phyloP scores from a whole-genome alignment of 345 rosid genomes.

The Kandelia obovata region DNA sequence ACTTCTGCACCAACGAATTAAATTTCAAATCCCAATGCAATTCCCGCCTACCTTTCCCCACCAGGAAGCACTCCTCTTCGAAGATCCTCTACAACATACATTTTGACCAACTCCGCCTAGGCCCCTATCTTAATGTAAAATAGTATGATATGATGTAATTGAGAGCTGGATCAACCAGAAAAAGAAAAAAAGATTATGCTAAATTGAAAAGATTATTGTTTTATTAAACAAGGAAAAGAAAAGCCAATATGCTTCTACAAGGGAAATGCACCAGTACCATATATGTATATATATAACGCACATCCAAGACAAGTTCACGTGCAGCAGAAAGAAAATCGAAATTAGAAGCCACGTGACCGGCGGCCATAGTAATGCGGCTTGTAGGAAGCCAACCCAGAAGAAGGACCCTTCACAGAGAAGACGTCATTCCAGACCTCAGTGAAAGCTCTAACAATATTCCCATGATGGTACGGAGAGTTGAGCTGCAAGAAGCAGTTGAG shows the following conservation, averaged over 20 bases:
- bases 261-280: not conserved
- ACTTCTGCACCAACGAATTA: not conserved
- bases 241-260: not conserved
- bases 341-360: not conserved
- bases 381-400: not conserved
- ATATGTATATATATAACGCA: no score
- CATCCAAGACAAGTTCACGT: constrained; percentile 16
- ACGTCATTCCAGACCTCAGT: constrained; percentile 94
- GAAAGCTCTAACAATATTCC: constrained; percentile 76
- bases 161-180: no score
- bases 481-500: constrained; percentile 79
- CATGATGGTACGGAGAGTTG: constrained; percentile 75
- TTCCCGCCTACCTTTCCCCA: constrained; percentile 22
- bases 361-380: not conserved
- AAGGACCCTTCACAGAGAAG: constrained; percentile 38
- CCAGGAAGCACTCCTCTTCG: constrained; percentile 5
- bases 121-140: no score
- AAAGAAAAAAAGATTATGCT: no score
- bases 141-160: no score
- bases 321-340: constrained; percentile 10
- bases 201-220: no score
- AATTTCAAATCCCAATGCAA: constrained; percentile 32
- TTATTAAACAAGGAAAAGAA: no score
- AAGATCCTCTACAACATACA: not conserved
- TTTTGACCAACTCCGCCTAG: constrained; percentile 1